Evolutionary conservation across 495 filamentous ascomycete species (phyloP), one percentile per base, ranked within the genome.

Genomic region (Talaromyces adpressus): DNA sequence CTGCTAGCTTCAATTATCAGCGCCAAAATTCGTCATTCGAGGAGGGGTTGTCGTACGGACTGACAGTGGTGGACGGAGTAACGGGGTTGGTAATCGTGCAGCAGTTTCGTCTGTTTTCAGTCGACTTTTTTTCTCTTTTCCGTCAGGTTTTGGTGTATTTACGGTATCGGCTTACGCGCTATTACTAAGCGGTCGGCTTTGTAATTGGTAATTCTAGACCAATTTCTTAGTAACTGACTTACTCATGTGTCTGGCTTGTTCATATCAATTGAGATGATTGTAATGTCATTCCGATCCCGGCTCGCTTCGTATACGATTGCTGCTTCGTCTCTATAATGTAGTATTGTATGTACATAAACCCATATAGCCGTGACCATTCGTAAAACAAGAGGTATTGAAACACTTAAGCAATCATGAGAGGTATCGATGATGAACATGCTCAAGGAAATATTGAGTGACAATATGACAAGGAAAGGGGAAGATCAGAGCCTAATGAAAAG

Each of bases 301-400:
- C 52, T 27, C 52, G 52, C 52, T 56, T 56, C 52, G 52, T 56
- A n/a, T 56, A 56, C 27, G 45, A 56, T 56, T 29, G 52, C 52
- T 56, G 52, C 11, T 56, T 56, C 52, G 22, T 27, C 52, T 56
- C 52, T 56, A 56, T 56, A 27, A 29, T 56, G 52, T 56, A 56
- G 52, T 27, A 56, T 14, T 29, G 52, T 56, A 56, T 56, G 22
- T 56, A 56, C 52, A 56, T 56, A 27, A 56, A 56, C 11, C 4
- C 27, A 14, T 25, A 14, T 29, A 56, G 23, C 52, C 52, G 20
- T 56, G 52, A 29, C 52, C 52, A 56, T 56, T 53, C 52, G 22
- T 56, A 56, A 53, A 52, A 27, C 22, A 56, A 56, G 52, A 56
- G 27, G 27, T 27, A 56, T 53, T 53, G 20, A 27, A 56, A 56